Conservation (phyloP, 2,329 filamentous ascomycete genomes). For the Parastagonospora nodorum region DNA sequence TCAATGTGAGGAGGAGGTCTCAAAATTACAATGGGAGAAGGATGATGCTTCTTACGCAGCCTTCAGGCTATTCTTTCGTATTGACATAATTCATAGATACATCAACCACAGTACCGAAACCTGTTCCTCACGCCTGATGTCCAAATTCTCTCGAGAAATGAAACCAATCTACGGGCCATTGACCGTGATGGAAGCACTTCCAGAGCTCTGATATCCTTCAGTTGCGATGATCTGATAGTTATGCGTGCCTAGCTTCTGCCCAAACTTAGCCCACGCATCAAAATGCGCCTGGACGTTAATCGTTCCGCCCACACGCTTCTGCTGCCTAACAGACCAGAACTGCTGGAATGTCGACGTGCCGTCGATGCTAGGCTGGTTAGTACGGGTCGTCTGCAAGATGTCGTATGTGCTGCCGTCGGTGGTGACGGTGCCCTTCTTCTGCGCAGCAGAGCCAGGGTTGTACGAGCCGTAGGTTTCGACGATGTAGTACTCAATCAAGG, state of each 20-base stretch:
- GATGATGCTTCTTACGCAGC: too few relatives aligned
- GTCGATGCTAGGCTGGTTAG: conserved; percentile 59
- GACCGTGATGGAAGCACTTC: conserved; percentile 56
- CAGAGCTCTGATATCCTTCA: conserved; percentile 59
- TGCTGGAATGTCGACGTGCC: conserved; percentile 61
- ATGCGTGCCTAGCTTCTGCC: conserved; percentile 55
- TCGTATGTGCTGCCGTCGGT: conserved; percentile 60
- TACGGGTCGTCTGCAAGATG: conserved; percentile 56
- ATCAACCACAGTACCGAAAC: background rate
- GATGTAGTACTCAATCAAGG: conserved; percentile 65
- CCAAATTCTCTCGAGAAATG: too few relatives aligned
- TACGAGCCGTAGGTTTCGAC: conserved; percentile 59
- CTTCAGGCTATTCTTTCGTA: too few relatives aligned
- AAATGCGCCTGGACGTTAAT: conserved; percentile 59
- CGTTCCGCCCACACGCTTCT: conserved; percentile 57
- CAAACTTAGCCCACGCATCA: conserved; percentile 57
- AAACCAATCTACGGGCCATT: background rate
- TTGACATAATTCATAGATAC: too few relatives aligned
- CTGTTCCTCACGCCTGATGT: too few relatives aligned
- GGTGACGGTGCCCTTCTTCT: conserved; percentile 57
- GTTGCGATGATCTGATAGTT: conserved; percentile 63
- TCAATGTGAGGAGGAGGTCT: too few relatives aligned
- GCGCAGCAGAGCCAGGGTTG: conserved; percentile 54
- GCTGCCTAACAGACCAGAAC: conserved; percentile 59
- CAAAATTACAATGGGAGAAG: too few relatives aligned